Evolutionary conservation across 2,329 filamentous ascomycete species (phyloP).

Genomic region (Davidsoniella virescens): DNA sequence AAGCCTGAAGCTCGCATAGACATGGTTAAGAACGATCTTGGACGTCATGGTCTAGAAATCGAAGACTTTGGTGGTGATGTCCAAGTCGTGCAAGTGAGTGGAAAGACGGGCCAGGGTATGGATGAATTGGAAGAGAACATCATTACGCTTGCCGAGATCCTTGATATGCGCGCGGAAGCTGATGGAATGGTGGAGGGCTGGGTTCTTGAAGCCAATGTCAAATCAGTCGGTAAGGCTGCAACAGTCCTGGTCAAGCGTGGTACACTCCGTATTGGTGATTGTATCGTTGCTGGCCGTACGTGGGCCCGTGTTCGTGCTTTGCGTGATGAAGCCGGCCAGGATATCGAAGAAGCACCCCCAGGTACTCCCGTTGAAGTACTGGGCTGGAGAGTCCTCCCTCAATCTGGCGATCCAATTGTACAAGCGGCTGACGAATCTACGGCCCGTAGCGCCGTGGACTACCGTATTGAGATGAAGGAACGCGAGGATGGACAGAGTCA

Average conservation of each 20-base stretch:
- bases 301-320: constrained; percentile 77
- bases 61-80: constrained; percentile 93
- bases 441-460: constrained; percentile 62
- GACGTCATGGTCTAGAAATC: constrained; percentile 69
- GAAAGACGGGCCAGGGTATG: constrained; percentile 89
- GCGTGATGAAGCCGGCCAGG: constrained; percentile 65
- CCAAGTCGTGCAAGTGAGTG: constrained; percentile 79
- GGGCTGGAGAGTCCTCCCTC: constrained; percentile 75
- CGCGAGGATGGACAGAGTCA: constrained; percentile 61
- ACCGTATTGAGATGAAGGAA: constrained; percentile 56
- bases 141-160: constrained; percentile 68
- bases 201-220: constrained; percentile 83
- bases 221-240: constrained; percentile 67
- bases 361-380: constrained; percentile 85
- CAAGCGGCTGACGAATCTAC: constrained; percentile 65
- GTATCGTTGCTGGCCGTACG: constrained; percentile 73
- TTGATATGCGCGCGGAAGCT: constrained; percentile 71
- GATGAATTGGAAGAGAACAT: constrained; percentile 81
- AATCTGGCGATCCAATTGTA: constrained; percentile 73
- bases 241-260: constrained; percentile 81
- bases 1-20: constrained; percentile 69
- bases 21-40: constrained; percentile 74
- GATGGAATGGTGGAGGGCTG: constrained; percentile 76
- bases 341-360: constrained; percentile 58
- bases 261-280: constrained; percentile 63